phyloP scores from a whole-genome alignment of 2,329 filamentous ascomycete species.

The Trichoderma koningii region DNA sequence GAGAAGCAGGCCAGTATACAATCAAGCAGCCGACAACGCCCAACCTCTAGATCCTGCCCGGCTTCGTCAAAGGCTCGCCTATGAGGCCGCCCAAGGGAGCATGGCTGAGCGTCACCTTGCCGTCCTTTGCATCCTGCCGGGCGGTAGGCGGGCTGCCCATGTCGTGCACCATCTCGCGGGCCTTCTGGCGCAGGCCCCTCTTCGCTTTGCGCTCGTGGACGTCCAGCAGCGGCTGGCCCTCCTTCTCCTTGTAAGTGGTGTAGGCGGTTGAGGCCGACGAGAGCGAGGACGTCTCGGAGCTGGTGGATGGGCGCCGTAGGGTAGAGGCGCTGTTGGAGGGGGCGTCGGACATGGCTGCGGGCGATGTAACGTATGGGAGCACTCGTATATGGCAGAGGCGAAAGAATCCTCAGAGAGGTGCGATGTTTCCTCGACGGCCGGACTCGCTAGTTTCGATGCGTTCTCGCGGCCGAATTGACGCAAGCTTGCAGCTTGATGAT shows the following conservation, averaged over 20 bases:
- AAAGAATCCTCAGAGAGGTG: neutral
- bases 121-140: conserved; percentile 39
- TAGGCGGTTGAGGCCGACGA: conserved; percentile 38
- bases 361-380: neutral
- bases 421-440: neutral
- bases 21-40: neutral
- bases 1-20: neutral
- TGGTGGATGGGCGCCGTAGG: conserved; percentile 35
- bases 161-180: conserved; percentile 40
- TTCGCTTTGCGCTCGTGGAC: conserved; percentile 27
- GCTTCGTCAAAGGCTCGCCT: conserved; percentile 33
- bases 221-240: conserved; percentile 9
- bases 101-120: conserved; percentile 36
- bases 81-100: conserved; percentile 35
- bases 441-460: neutral
- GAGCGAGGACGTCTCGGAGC: conserved; percentile 38
- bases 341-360: conserved; percentile 9
- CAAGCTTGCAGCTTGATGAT: conserved; percentile 25
- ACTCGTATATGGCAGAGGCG: neutral
- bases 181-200: conserved; percentile 38
- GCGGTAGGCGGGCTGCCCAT: conserved; percentile 39
- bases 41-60: conserved; percentile 29
- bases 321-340: neutral
- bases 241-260: conserved; percentile 36
- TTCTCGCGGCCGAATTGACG: conserved; percentile 2